phyloP scores from a whole-genome alignment of 192 early-diverging fungal species.

The Coemansia sp. region DNA sequence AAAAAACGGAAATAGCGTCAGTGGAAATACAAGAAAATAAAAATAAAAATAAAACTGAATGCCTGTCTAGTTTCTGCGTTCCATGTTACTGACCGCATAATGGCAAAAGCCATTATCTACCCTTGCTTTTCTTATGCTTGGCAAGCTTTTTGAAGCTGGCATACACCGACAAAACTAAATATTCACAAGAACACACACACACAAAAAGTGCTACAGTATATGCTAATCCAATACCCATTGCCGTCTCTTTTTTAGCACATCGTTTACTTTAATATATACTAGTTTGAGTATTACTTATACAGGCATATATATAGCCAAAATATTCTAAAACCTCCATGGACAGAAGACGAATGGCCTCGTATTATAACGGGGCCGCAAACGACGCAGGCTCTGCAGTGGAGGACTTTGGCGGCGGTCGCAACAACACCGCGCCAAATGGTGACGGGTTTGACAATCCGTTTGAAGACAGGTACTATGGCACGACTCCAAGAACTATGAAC shows the following conservation, averaged over 20 bases:
- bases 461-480: constrained; percentile 28
- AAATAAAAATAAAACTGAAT: no score
- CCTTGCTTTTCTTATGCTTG: no score
- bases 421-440: constrained; percentile 9
- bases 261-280: neutral
- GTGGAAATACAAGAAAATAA: no score
- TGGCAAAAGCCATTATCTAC: no score
- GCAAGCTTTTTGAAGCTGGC: no score
- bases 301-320: neutral
- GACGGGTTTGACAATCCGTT: constrained; percentile 27
- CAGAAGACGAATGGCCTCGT: constrained; percentile 24
- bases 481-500: constrained; percentile 8
- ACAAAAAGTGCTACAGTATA: no score
- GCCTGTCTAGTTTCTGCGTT: no score
- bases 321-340: constrained; percentile 14
- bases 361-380: constrained; percentile 18
- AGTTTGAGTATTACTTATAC: neutral
- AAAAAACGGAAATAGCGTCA: neutral
- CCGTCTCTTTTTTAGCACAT: no score
- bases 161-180: no score
- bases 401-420: constrained; percentile 23
- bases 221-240: no score
- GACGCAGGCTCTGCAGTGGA: constrained; percentile 27
- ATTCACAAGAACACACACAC: no score
- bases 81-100: no score